phyloP scores from a whole-genome alignment of 179 eudicot genomes.

The Sideroxylon spinosum region DNA sequence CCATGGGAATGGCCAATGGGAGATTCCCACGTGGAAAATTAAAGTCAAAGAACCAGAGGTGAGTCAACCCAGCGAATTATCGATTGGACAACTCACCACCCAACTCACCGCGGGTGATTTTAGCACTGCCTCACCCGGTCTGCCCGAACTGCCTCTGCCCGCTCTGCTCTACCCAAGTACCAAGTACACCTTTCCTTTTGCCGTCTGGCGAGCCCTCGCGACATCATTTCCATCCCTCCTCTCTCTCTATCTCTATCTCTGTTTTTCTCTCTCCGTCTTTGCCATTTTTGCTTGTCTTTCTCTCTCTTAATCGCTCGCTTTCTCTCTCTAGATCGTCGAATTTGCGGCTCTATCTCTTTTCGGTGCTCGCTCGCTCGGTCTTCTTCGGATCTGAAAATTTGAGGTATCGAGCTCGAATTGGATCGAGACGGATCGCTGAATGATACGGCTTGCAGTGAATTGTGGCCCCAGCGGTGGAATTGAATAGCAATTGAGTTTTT shows the following conservation, averaged over 20 bases:
- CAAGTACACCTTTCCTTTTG: conserved; percentile 25
- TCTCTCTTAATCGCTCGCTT: not conserved
- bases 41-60: too few species aligned
- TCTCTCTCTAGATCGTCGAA: conserved; percentile 20
- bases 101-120: conserved; percentile 11
- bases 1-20: not conserved
- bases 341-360: conserved; percentile 9
- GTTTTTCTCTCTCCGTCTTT: not conserved
- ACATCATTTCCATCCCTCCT: conserved; percentile 12
- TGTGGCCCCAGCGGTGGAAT: not conserved
- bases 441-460: too few species aligned
- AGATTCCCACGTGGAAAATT: too few species aligned
- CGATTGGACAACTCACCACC: too few species aligned
- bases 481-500: conserved; percentile 21
- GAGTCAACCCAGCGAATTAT: conserved; percentile 4
- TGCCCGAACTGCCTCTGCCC: conserved; percentile 35
- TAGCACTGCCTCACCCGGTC: conserved; percentile 23
- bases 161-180: conserved; percentile 24
- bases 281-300: not conserved
- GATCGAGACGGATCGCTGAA: conserved; percentile 14
- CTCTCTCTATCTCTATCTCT: conserved; percentile 16
- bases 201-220: conserved; percentile 24
- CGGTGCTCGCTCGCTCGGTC: not conserved
- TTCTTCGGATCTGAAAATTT: conserved; percentile 25
- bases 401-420: conserved; percentile 17